phyloP scores from a whole-genome alignment of 495 filamentous ascomycete genomes.

The Lasiosphaeriaceae sp. region DNA sequence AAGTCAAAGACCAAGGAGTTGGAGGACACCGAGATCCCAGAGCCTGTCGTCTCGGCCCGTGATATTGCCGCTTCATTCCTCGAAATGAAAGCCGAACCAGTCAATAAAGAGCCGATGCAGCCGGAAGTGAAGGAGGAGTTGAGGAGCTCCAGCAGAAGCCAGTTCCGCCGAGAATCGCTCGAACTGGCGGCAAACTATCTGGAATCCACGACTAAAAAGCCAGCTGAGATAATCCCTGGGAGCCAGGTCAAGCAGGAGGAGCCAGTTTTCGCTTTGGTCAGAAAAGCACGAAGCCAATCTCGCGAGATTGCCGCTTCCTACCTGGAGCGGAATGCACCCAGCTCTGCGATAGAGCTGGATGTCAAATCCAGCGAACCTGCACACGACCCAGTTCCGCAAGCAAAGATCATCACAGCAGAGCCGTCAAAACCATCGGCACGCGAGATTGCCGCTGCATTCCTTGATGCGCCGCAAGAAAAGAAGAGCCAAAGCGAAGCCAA shows the following conservation, averaged over 20 bases:
- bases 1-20: constrained; percentile 30
- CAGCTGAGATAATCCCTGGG: not conserved
- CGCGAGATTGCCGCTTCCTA: constrained; percentile 11
- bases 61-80: constrained; percentile 12
- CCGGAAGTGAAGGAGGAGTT: not conserved
- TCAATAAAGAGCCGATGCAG: not conserved
- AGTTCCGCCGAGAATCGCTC: constrained; percentile 6
- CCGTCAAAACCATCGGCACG: not conserved
- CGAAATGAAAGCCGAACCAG: not conserved
- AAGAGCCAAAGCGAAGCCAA: constrained; percentile 1
- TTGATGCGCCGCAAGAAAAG: constrained; percentile 3
- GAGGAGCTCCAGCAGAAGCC: constrained; percentile 2
- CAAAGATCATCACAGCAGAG: not conserved
- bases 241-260: not conserved
- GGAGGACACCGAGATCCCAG: constrained; percentile 8
- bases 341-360: not conserved
- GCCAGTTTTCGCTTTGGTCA: not conserved
- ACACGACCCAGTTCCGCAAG: not conserved
- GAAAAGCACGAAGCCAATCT: not conserved
- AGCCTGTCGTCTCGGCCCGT: constrained; percentile 11
- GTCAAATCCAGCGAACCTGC: not conserved
- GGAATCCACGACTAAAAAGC: not conserved
- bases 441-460: constrained; percentile 10
- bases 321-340: not conserved
- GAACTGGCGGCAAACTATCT: constrained; percentile 24